Evolutionary conservation across 2,329 filamentous ascomycete species (phyloP), one percentile per base, ranked within the genome.

Genomic region (Xylariaceae sp.): DNA sequence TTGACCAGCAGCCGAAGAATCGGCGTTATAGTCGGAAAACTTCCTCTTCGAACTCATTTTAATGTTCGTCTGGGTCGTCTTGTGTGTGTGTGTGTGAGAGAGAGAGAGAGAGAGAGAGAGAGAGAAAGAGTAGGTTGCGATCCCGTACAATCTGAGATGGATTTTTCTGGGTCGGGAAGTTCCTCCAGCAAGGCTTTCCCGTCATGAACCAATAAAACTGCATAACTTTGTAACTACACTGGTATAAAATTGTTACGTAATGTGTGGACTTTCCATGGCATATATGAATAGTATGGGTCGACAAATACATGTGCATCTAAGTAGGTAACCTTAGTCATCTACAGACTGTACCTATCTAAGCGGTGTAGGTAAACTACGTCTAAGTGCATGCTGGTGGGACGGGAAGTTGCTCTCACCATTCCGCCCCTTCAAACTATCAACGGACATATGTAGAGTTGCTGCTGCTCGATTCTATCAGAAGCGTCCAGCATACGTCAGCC

Each of bases 21-120:
- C 62, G 40, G 55, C 48, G 8, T 60, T 49, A 35, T 62, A 63
- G 5, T 69, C 67, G 8, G 65, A 62, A 32, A 64, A 66, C 29
- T 67, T 69, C 44, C 67, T 62, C 58, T 70, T 70, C 6, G 65
- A 62, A 37, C 52, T 57, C 60, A 66, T 67, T n/a, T 49, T 62
- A 54, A 4, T 26, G 1, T 12, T 19, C 26, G 11, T 30, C 30
- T 8, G 30, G 40, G 47, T 9, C 29, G 59, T 26, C 11, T 31
- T 1, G 50, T 19, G 29, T 27, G 26, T 6, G 26, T 44, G 11
- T 2, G 19, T 19, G 19, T 19, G 19, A 2, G 19, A 34, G 37
- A 34, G 19, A 2, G 19, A 19, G 19, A 19, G 19, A 19, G 19
- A 19, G 19, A 19, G 19, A 19, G 19, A 19, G 19, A 19, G 19